These are phyloP conservation scores for Russula sp. DNA, from an alignment of 768 basidiomycete species.

Conservation along the genomic window DNA sequence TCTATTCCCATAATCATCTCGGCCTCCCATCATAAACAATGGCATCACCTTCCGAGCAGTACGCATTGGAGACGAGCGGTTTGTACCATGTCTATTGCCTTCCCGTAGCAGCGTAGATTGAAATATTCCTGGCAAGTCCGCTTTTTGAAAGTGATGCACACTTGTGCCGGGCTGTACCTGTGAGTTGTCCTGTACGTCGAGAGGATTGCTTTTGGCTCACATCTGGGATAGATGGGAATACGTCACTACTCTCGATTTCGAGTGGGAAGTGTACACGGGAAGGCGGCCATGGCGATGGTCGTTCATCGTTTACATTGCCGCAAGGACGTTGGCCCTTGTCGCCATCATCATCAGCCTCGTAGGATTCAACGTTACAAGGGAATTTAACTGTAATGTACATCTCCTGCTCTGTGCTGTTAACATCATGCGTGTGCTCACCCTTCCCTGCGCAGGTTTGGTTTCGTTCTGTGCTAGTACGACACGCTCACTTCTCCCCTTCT, in stretches of 20 bases:
- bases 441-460: conserved; percentile 8
- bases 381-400: conserved; percentile 17
- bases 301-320: conserved; percentile 11
- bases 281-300: conserved; percentile 22
- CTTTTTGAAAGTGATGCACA: conserved; percentile 11
- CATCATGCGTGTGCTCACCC: neutral
- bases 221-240: conserved; percentile 16
- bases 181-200: neutral
- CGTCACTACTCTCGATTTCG: conserved; percentile 14
- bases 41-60: neutral
- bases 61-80: neutral
- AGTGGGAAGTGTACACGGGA: conserved; percentile 22
- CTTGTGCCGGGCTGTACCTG: conserved; percentile 18
- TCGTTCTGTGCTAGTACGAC: conserved; percentile 17
- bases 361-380: conserved; percentile 14
- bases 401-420: neutral
- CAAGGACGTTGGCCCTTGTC: conserved; percentile 10
- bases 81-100: neutral
- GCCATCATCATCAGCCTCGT: conserved; percentile 10
- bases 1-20: too few relatives aligned
- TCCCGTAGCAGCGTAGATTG: neutral
- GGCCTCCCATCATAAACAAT: neutral
- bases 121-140: neutral
- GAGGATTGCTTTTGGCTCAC: neutral
- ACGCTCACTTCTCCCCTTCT: neutral